A percentile compares a stretch with the other conserved stretches of the same genome.
phyloP scores from a whole-genome alignment of 345 rosid species.

The Populus ilicifolia region DNA sequence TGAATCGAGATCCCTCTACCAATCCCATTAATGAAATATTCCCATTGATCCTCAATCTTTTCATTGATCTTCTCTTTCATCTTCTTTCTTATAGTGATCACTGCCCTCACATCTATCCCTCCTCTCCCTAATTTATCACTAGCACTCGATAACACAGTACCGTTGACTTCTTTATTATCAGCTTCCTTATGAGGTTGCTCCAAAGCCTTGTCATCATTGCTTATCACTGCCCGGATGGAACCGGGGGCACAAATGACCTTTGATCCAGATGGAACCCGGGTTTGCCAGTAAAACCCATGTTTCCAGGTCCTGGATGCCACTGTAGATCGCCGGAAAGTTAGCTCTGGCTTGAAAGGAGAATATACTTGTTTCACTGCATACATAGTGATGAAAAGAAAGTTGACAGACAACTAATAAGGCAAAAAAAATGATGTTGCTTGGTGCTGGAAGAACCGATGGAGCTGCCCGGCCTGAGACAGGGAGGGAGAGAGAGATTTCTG shows the following conservation, averaged over 20 bases:
- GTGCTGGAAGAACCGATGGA: background rate
- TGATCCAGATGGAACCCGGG: slow-evolving; percentile 13
- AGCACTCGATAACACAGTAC: slow-evolving; percentile 9
- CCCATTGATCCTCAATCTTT: slow-evolving; percentile 63
- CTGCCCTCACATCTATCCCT: slow-evolving; percentile 50
- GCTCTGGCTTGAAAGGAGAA: slow-evolving; percentile 39
- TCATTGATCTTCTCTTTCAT: slow-evolving; percentile 68
- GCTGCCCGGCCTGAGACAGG: background rate
- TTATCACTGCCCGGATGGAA: slow-evolving; percentile 51
- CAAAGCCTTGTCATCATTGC: slow-evolving; percentile 53
- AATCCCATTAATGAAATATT: slow-evolving; percentile 63
- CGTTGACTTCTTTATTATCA: slow-evolving; percentile 24
- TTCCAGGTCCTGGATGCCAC: slow-evolving; percentile 10
- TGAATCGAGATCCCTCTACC: slow-evolving; percentile 79
- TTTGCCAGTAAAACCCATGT: slow-evolving; percentile 5
- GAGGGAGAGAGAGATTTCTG: background rate
- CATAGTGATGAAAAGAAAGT: slow-evolving; percentile 19
- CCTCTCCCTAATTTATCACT: slow-evolving; percentile 11
- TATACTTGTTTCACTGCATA: slow-evolving; percentile 25
- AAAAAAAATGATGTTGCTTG: background rate
- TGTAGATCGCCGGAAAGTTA: slow-evolving; percentile 36
- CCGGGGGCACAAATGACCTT: slow-evolving; percentile 1
- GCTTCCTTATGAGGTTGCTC: slow-evolving; percentile 27
- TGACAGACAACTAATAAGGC: background rate
- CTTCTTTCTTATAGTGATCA: slow-evolving; percentile 73